These are phyloP conservation scores for Vicia faba DNA, from an alignment of 306 rosid genomes.

Conservation along the genomic window DNA sequence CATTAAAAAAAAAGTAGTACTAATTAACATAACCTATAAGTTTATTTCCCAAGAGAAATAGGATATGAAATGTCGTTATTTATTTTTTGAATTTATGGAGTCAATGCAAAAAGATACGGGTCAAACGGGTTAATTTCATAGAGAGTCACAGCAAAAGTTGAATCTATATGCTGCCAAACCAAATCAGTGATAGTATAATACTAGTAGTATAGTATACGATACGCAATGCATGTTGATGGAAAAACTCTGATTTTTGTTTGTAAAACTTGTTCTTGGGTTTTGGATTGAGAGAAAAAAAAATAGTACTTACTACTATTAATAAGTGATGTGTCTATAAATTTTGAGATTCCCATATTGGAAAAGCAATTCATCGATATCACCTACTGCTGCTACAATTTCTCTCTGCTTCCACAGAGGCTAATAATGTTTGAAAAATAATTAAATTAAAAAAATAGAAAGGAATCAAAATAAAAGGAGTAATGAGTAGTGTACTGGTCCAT, in stretches of 20 bases:
- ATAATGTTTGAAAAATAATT: too few relatives aligned
- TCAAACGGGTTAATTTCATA: constrained; percentile 40
- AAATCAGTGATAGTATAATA: not conserved
- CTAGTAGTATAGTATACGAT: not conserved
- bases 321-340: not conserved
- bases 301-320: not conserved
- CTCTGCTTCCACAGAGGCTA: not conserved
- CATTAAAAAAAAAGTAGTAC: too few relatives aligned
- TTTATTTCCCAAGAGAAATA: too few relatives aligned
- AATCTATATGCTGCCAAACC: not conserved
- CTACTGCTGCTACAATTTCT: not conserved
- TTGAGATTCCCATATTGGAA: constrained; percentile 15
- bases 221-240: constrained; percentile 12
- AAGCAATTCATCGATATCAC: not conserved
- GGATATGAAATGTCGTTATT: too few relatives aligned
- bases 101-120: constrained; percentile 38
- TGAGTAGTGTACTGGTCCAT: not conserved
- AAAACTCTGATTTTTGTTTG: constrained; percentile 36
- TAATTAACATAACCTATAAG: too few relatives aligned
- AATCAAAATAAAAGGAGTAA: constrained; percentile 30
- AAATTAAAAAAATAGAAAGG: not conserved
- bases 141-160: not conserved
- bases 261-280: constrained; percentile 43
- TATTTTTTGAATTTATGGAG: not conserved
- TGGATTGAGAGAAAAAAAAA: not conserved